Conservation (phyloP, 1,284 basidiomycete genomes). For the Wallemia mellicola region DNA sequence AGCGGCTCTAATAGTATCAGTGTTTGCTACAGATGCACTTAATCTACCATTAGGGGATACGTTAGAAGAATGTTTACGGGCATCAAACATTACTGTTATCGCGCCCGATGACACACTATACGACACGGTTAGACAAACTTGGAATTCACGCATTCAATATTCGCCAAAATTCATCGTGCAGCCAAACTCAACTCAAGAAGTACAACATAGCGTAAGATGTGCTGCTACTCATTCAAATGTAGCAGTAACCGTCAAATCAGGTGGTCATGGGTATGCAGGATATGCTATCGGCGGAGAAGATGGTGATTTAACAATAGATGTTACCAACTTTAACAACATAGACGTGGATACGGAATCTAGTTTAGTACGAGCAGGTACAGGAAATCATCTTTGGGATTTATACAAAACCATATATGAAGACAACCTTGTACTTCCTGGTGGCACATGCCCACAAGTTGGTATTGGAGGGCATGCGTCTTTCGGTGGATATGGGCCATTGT, state of each 20-base stretch:
- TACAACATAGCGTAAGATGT: conserved; percentile 6
- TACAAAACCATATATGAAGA: conserved; percentile 5
- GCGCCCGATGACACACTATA: not conserved
- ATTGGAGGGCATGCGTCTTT: conserved; percentile 7
- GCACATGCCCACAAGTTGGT: conserved; percentile 5
- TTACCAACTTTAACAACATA: conserved; percentile 6
- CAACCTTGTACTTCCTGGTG: conserved; percentile 4
- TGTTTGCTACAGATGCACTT: too few species aligned
- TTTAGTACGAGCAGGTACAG: conserved; percentile 4
- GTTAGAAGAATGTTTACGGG: not conserved
- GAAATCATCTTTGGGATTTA: conserved; percentile 6
- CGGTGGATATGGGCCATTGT: conserved; percentile 7
- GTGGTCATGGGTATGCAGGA: conserved; percentile 7
- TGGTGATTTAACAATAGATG: conserved; percentile 5
- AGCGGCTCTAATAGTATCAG: too few species aligned
- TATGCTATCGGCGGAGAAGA: conserved; percentile 7
- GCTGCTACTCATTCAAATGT: conserved; percentile 4
- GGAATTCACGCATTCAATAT: not conserved
- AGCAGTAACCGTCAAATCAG: conserved; percentile 6
- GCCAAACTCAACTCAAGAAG: conserved; percentile 2
- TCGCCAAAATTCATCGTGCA: not conserved
- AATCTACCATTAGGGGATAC: not conserved
- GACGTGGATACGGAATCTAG: conserved; percentile 3
- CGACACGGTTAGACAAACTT: not conserved
- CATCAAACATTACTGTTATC: not conserved